Evolutionary conservation across 179 eudicot species (phyloP), one percentile per base, ranked within the genome.

Genomic region (Drosera spatulata): DNA sequence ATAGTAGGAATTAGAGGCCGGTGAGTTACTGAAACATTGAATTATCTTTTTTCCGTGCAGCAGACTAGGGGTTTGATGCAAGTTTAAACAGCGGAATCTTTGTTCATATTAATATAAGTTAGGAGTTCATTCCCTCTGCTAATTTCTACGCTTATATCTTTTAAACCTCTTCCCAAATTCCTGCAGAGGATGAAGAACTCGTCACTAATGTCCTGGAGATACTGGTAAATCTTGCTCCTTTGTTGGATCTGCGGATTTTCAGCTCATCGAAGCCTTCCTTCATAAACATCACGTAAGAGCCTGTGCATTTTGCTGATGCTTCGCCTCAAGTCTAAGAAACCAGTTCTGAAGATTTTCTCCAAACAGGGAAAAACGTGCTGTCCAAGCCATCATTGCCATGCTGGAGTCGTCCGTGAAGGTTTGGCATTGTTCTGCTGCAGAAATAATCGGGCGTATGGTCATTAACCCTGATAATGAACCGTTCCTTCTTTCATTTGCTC

Each of bases 351-450:
- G 9, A 33, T 51, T 50, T 58, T 44, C 44, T 33, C 55, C 4
- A 13, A 66, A 58, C 74, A 93, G 97, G 74, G 97, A 85, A 72
- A 85, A 84, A 69, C 86, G 82, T 54, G 97, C 99, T 40, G 88
- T 90, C 61, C 79, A 86, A 72, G 93, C 99, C 53, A 73, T 89
- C 58, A 71, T 84, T 82, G 93, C 90, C 54, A 80, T 93, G 80
- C 74, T 93, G 61, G 85, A 86, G 74, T 89, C 99, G 62, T 70
- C 82, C 59, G 77, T 84, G 48, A 89, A 69, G 72, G 77, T 85
- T 55, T 93, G 99, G 99, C 88, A 93, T 59, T 93, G 93, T 86
- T 90, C 90, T 56, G 97, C 99, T 53, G 95, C 99, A 39, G 99
- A 93, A 67, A 69, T 93, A 59, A 77, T 93, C 58, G 97, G 99